Base-by-base conservation (phyloP, 495 filamentous ascomycete genomes). In the Penicillium silybi region DNA sequence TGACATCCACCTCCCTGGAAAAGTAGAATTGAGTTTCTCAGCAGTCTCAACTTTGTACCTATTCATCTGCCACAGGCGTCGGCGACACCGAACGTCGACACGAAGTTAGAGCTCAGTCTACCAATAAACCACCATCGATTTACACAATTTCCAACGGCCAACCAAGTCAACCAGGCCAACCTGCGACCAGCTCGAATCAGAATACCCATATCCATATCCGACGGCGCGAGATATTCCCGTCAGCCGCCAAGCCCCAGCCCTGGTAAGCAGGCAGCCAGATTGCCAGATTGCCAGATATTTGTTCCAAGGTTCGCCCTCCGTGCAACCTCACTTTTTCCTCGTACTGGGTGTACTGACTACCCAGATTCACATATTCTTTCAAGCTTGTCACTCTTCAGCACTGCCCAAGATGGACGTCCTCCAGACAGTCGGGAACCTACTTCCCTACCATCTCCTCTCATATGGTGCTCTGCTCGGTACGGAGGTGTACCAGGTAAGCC, bases 381-480 rank as follows among this genome's bases (percentile, higher is more conserved):
- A 6, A 29, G 26, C 29, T 13, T 10, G 2, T 13, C 29, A 13
- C 29, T 39, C 2, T 4, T 39, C 37, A 39, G n/a, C 18, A 15
- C 37, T 39, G 3, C 3, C 13, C 37, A 44, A 26, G 2, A 66
- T 68, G 63, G 57, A 54, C 0, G 19, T 67, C 17, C 27, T 64
- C 16, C 32, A 38, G 3, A 56, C 49, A 9, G 44, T 60, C 6
- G 48, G 53, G 0, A 63, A 56, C 23, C 59, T 71, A 7, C 63
- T 64, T 8, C 70, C 73, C 32, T 68, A 72, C 48, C 80, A 84
- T 49, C 59, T 83, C 22, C 65, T 82, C 46, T 63, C 71, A 7
- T 83, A 78, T 48, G 76, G 77, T 0, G 62, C 78, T 10, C 68
- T 83, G 1, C 70, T 83, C 1, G 80, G 81, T 27, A 69, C 73